Conservation (phyloP, 352 stramenopile genomes). For the Peronospora destructor region DNA sequence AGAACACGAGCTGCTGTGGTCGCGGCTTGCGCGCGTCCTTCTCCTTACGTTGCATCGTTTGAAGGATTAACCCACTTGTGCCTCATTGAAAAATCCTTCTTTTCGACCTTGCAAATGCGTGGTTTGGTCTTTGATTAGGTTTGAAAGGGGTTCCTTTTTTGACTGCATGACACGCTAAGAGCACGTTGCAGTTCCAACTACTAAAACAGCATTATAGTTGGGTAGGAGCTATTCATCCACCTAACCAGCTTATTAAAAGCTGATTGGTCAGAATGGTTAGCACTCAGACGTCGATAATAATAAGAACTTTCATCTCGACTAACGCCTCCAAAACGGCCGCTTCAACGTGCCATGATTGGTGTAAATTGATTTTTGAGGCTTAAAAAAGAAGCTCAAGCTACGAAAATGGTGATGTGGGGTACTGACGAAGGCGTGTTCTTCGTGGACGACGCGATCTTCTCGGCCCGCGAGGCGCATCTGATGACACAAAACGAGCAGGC, state of each 20-base stretch:
- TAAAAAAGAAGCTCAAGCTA: neutral
- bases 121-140: slow-evolving; percentile 6
- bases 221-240: no score
- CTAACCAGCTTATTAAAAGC: no score
- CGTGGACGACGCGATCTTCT: slow-evolving; percentile 27
- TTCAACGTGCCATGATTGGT: slow-evolving; percentile 14
- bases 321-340: neutral
- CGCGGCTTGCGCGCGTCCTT: slow-evolving; percentile 22
- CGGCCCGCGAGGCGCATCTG: slow-evolving; percentile 10
- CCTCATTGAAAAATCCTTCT: slow-evolving; percentile 9
- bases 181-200: neutral
- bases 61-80: neutral
- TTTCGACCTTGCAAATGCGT: slow-evolving; percentile 10
- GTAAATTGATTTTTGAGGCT: neutral
- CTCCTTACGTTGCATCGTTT: slow-evolving; percentile 24
- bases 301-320: no score
- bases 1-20: slow-evolving; percentile 51
- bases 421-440: slow-evolving; percentile 31
- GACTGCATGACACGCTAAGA: no score
- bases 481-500: slow-evolving; percentile 22
- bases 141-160: slow-evolving; percentile 3
- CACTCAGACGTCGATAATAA: neutral
- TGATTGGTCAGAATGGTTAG: neutral
- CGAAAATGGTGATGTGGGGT: neutral
- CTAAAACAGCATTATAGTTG: no score